Percentiles rank a stretch among this genome's conserved stretches.
Conservation (phyloP, 768 basidiomycete species). For the Suillus sp. region DNA sequence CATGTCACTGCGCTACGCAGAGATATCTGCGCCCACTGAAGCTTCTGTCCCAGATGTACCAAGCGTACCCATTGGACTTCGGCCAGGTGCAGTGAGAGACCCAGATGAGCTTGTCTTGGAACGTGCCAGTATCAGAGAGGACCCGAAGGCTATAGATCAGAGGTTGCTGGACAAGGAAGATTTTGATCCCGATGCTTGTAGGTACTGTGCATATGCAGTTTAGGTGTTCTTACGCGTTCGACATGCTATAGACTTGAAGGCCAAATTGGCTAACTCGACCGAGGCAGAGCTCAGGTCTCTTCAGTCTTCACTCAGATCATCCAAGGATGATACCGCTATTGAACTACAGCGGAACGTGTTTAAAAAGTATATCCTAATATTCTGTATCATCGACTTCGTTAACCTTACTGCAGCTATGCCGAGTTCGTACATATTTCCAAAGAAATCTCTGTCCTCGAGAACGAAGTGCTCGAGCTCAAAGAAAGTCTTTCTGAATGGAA, state of each 20-base stretch:
- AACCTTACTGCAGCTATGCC: constrained; percentile 68
- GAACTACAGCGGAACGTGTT: constrained; percentile 93
- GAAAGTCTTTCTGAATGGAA: constrained; percentile 95
- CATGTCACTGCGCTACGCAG: constrained; percentile 93
- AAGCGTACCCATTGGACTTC: constrained; percentile 49
- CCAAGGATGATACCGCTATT: constrained; percentile 71
- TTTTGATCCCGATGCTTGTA: constrained; percentile 90
- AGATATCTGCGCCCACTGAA: constrained; percentile 73
- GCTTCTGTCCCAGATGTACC: constrained; percentile 58
- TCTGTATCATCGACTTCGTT: not conserved
- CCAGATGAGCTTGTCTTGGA: constrained; percentile 54
- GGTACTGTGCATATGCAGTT: constrained; percentile 33
- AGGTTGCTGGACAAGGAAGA: constrained; percentile 70
- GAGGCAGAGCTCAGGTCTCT: constrained; percentile 77
- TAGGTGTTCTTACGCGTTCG: constrained; percentile 6
- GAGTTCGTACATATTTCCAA: constrained; percentile 97
- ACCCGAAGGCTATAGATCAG: constrained; percentile 60
- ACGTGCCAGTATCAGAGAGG: constrained; percentile 46
- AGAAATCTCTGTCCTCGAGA: constrained; percentile 94
- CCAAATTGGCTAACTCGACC: constrained; percentile 87
- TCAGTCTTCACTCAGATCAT: constrained; percentile 71
- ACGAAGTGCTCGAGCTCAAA: constrained; percentile 97
- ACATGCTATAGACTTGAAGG: constrained; percentile 60
- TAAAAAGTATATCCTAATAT: constrained; percentile 65
- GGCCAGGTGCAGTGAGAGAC: constrained; percentile 38